These are phyloP conservation scores for Comarum palustre DNA, from an alignment of 306 rosid species.

Conservation along the genomic window DNA sequence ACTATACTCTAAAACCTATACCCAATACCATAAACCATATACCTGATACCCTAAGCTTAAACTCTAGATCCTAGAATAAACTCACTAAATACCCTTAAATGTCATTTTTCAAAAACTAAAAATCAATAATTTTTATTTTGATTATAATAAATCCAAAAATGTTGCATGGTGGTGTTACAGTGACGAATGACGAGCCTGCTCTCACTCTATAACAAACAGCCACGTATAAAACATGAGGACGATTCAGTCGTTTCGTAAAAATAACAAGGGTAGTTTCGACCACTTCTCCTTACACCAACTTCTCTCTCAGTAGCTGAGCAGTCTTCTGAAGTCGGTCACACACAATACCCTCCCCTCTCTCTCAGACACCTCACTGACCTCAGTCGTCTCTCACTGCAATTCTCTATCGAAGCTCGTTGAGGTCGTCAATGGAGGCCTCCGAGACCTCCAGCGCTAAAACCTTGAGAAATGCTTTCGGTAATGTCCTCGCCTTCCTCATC, in stretches of 20 bases:
- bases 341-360: conserved; percentile 25
- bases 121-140: no score
- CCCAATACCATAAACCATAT: no score
- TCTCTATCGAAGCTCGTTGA: conserved; percentile 37
- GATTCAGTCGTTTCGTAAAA: background rate
- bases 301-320: background rate
- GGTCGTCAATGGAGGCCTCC: conserved; percentile 94
- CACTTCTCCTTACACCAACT: background rate
- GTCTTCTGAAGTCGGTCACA: conserved; percentile 26
- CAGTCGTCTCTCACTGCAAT: conserved; percentile 12
- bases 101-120: no score
- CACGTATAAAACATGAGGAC: background rate
- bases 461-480: conserved; percentile 77
- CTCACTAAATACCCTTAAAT: no score
- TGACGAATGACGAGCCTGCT: conserved; percentile 14
- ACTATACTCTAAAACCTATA: no score
- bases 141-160: no score
- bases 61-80: no score
- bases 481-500: conserved; percentile 76
- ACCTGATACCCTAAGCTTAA: no score
- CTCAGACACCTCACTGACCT: no score
- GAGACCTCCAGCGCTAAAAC: conserved; percentile 45
- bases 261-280: conserved; percentile 4
- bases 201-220: background rate
- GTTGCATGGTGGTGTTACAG: no score